Evolutionary conservation across 768 basidiomycete genomes (phyloP), one percentile per base, ranked within the genome.

Genomic region (Mycena amicta): DNA sequence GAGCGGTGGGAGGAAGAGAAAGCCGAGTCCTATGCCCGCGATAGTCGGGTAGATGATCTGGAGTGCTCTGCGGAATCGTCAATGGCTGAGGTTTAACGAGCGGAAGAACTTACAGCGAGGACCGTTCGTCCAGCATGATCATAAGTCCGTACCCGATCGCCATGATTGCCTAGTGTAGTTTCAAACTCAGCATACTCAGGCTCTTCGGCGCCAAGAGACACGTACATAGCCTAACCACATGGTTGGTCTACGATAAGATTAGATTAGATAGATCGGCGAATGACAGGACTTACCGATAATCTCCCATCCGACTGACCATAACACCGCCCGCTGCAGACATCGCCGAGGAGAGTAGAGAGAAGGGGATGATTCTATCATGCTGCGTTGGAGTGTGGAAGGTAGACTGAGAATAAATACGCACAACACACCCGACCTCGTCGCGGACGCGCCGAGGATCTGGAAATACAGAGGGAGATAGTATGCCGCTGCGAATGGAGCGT

Each of bases 391-490:
- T 13, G 47, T 28, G 22, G 12, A 49, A 29, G 13, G 22, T 27
- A 13, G 33, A 40, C 41, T 39, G 56, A 28, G 15, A n/a, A 50
- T 12, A n/a, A n/a, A n/a, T 15, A 52, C 78, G 72, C 70, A 86
- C 88, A 82, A 77, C 28, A 92, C 77, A 45, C 88, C 89, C 23
- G 89, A 81, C 50, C 72, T 77, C 0, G 89, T 91, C 6, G 90
- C 88, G 12, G 88, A 88, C 1, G 89, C 79, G 1, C 91, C 90
- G 4, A 92, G 80, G 4, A 88, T 82, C 74, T 93, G 91, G 73
- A 81, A 93, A 67, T 89, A 93, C 1, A 92, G 68, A 0, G 91
- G 90, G 3, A 93, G 77, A 63, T 92, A 92, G 67, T 74, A 88
- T 47, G 84, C 81, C n/a, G 80, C 82, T 80, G 37, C 4, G 13